Percentiles rank a stretch among this genome's conserved stretches.
Evolutionary conservation across 2,329 filamentous ascomycete species (phyloP).

Genomic region (Bipolaris sorokiniana): DNA sequence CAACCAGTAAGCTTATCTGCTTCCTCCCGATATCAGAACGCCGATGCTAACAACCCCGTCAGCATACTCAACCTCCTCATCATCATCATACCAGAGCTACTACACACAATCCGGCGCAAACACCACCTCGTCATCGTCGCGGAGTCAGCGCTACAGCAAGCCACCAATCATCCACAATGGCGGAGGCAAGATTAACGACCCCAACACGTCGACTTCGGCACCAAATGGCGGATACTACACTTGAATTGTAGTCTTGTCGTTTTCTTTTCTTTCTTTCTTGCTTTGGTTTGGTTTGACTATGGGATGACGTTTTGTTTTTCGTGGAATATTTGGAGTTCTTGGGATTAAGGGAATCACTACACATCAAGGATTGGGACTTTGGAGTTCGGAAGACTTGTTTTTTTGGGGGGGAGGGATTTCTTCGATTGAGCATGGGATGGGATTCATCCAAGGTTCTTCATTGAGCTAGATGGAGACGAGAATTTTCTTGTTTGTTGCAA

Average conservation of each 20-base stretch:
- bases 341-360: not conserved
- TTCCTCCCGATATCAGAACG: constrained; percentile 30
- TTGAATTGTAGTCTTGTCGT: constrained; percentile 6
- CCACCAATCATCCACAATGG: constrained; percentile 39
- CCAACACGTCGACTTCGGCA: constrained; percentile 38
- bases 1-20: not conserved
- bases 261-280: not conserved
- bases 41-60: constrained; percentile 27
- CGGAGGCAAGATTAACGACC: constrained; percentile 37
- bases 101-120: constrained; percentile 33
- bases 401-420: not conserved
- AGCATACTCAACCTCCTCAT: constrained; percentile 34
- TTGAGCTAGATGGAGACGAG: too few relatives aligned
- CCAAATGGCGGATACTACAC: constrained; percentile 41
- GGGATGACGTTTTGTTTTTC: too few relatives aligned
- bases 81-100: constrained; percentile 33
- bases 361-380: not conserved
- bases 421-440: not conserved
- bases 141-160: constrained; percentile 37
- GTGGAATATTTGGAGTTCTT: not conserved
- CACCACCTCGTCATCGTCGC: constrained; percentile 20
- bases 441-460: too few relatives aligned
- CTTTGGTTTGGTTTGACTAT: not conserved
- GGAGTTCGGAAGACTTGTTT: not conserved
- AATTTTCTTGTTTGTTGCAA: too few relatives aligned